Evolutionary conservation across 1,139 yeast species (phyloP).

Genomic region (Barnettozyma hawaiiensis): DNA sequence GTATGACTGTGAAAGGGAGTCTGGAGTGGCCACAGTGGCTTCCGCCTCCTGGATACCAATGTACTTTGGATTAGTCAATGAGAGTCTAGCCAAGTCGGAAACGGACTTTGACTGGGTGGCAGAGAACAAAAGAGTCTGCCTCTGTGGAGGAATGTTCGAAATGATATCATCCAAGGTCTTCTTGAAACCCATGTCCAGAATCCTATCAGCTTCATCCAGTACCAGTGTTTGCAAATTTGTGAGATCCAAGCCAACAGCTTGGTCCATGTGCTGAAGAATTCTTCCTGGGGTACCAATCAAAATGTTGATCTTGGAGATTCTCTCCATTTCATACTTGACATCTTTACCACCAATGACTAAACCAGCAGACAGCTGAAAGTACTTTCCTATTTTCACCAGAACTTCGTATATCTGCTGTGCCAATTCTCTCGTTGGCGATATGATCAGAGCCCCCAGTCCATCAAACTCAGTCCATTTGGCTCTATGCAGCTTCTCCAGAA

Average conservation of each 20-base stretch:
- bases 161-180: slow-evolving; percentile 82
- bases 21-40: slow-evolving; percentile 65
- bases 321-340: slow-evolving; percentile 77
- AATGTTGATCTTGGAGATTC: slow-evolving; percentile 78
- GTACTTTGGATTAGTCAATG: slow-evolving; percentile 73
- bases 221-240: slow-evolving; percentile 77
- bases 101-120: slow-evolving; percentile 94
- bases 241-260: slow-evolving; percentile 79
- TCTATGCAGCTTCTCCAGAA: slow-evolving; percentile 64
- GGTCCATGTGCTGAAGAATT: slow-evolving; percentile 89
- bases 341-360: slow-evolving; percentile 97
- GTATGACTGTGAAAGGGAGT: slow-evolving; percentile 77
- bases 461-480: slow-evolving; percentile 82
- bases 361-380: slow-evolving; percentile 84
- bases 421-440: slow-evolving; percentile 91
- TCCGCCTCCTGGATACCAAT: slow-evolving; percentile 51
- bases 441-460: slow-evolving; percentile 88
- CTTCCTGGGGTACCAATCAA: slow-evolving; percentile 96
- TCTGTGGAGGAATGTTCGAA: slow-evolving; percentile 71
- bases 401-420: slow-evolving; percentile 95
- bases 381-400: slow-evolving; percentile 73
- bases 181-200: slow-evolving; percentile 94
- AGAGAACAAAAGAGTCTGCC: slow-evolving; percentile 86
- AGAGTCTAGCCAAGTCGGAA: slow-evolving; percentile 80
- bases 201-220: slow-evolving; percentile 93